Base-by-base conservation (phyloP, 1,284 basidiomycete species). In the Rhizopogon hawkerae region DNA sequence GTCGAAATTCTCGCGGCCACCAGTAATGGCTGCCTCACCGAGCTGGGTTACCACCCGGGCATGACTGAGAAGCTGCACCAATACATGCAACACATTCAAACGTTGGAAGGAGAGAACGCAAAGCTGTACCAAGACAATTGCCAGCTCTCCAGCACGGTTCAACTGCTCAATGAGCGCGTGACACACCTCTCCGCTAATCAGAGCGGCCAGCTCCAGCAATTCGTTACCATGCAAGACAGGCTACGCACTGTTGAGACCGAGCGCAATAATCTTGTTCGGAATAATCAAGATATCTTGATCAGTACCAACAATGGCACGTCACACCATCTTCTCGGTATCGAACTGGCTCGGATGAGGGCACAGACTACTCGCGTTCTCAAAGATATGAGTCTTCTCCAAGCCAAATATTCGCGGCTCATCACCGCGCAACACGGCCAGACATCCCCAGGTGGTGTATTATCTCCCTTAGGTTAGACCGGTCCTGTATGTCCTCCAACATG, bases 41-140 rank as follows among this genome's bases (percentile, higher is more conserved):
- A 78, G 54, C 65, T 77, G 14, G 70, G 75, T n/a, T 75, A 74
- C 58, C 62, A 60, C 50, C 69, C 72, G 23, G 63, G 67, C 7
- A 64, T 78, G 49, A 53, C 62, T 5, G 65, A 67, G 33, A 67
- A 59, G 33, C 31, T 74, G 35, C 60, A 62, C 36, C 56, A 65
- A 7, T 49, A 72, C 16, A 58, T 71, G 38, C 56, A 55, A 33
- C 60, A 58, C 44, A 67, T 68, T 47, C 57, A 52, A 24, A 54
- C 62, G 7, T 58, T 65, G 10, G 65, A 71, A 50, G 35, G 45
- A 16, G 72, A 77, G 43, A 78, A 77, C 48, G 55, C 67, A 47
- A 76, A 70, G 56, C 65, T 83, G 31, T 77, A 70, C 52, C 63
- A 74, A 47, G 80, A 82, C 55, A 82, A 82, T 55, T 60, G 60